Conservation (phyloP, 2,329 filamentous ascomycete species). For the Erysiphe neolycopersici region DNA sequence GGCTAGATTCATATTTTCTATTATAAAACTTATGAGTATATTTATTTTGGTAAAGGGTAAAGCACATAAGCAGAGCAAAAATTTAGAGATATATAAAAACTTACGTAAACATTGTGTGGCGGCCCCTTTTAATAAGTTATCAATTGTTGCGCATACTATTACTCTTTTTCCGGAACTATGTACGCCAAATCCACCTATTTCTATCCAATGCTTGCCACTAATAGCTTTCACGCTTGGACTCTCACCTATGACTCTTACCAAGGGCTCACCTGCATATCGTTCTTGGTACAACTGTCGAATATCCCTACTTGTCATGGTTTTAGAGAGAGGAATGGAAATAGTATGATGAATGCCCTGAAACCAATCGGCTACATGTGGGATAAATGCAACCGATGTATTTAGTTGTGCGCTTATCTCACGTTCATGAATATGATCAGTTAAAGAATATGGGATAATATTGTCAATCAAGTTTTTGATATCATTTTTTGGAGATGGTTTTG, state of each 20-base stretch:
- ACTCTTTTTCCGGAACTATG: conserved; percentile 72
- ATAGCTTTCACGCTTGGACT: conserved; percentile 68
- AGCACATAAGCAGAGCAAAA: not conserved
- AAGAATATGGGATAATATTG: conserved; percentile 74
- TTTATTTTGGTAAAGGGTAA: not conserved
- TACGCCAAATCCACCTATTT: conserved; percentile 90
- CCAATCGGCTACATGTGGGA: conserved; percentile 88
- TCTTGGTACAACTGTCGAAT: conserved; percentile 91
- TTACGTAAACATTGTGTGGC: conserved; percentile 77
- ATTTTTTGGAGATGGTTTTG: conserved; percentile 85
- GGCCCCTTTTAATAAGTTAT: conserved; percentile 82
- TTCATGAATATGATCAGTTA: conserved; percentile 91
- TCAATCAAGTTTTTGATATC: conserved; percentile 57
- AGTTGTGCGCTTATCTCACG: conserved; percentile 64
- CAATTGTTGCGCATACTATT: conserved; percentile 82
- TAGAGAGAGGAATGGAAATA: conserved; percentile 65
- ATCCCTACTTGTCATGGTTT: conserved; percentile 71
- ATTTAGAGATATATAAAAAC: conserved; percentile 15
- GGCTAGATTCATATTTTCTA: conserved; percentile 86
- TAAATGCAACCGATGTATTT: conserved; percentile 49
- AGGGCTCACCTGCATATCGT: conserved; percentile 80
- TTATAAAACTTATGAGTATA: conserved; percentile 21
- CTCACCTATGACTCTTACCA: conserved; percentile 80
- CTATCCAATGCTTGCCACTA: conserved; percentile 59
- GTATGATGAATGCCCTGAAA: conserved; percentile 89